These are phyloP conservation scores for Paracoccidioides lutzii DNA, from an alignment of 2,329 filamentous ascomycete species.

Conservation along the genomic window DNA sequence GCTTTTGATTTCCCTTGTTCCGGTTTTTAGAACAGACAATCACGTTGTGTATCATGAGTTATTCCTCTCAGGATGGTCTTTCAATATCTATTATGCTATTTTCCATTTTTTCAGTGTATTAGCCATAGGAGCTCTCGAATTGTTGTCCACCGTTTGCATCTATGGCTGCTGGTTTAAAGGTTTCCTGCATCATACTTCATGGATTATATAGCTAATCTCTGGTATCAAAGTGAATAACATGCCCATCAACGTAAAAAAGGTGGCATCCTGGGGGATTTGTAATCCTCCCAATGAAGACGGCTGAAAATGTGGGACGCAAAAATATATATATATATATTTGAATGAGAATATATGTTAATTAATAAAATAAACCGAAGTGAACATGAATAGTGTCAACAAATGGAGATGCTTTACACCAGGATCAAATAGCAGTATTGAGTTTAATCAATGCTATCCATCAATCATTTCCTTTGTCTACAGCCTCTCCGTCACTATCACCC, in stretches of 20 bases:
- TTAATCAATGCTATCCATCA: too few species aligned
- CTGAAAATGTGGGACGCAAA: too few species aligned
- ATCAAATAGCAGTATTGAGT: too few species aligned
- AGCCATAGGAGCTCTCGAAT: too few species aligned
- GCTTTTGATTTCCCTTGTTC: neutral
- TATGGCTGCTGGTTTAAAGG: neutral
- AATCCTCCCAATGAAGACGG: too few species aligned
- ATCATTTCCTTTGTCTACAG: too few species aligned
- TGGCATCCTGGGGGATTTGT: too few species aligned
- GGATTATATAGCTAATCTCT: neutral
- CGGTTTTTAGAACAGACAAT: neutral
- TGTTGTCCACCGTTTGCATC: neutral
- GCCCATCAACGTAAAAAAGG: neutral
- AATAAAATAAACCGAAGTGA: too few species aligned
- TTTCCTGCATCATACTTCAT: neutral
- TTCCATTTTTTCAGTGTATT: neutral
- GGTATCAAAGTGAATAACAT: neutral
- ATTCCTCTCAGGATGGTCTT: neutral
- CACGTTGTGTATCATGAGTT: neutral
- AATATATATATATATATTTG: too few species aligned
- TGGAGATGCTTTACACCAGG: too few species aligned
- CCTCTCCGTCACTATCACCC: neutral
- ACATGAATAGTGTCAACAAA: too few species aligned
- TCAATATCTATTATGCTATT: neutral
- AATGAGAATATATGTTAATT: too few species aligned